Evolutionary conservation across 1,139 yeast species (phyloP), one percentile per base, ranked within the genome.

Genomic region (Saccharomyces hybrid): DNA sequence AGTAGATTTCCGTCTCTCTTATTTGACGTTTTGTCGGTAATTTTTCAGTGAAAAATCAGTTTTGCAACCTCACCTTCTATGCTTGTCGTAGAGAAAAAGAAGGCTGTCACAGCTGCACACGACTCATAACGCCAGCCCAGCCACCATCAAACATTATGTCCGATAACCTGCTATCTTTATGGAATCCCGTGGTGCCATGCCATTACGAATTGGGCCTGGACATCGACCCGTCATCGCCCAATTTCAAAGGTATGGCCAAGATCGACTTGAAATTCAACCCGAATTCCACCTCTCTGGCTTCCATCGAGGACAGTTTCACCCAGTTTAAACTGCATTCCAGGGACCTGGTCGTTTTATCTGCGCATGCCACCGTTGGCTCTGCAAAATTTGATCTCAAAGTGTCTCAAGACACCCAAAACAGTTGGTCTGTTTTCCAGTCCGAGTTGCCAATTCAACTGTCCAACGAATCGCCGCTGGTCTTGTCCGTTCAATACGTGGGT

Each of bases 151-250:
- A 5, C 38, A 32, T 32, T 32, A 32, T 32, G 38, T 32, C 38
- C 8, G 38, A 6, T 32, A 32, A 5, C 0, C 4, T 32, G 38
- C 61, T 62, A 60, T 47, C 38, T 6, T 32, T 32, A 1, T 5
- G 0, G 8, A 32, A 32, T 6, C 38, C 8, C 4, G 71, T 69
- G 55, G 55, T 75, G 2, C 85, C 86, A 1, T 54, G 61, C n/a
- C 62, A 65, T 16, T 83, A 83, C 61, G 71, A 69, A 11, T 65
- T 83, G 34, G 61, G 64, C 2, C 59, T 83, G 28, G 68, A 68
- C 13, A 64, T 84, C 38, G 73, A 73, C 62, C 83, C 80, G 27
- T 56, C 67, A n/a, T 81, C 79, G 67, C 76, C 84, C 28, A 82
- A 82, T 63, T 84, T 82, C 65, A 66, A 68, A 20, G 87, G 87